Evolutionary conservation across 257 asterid genomes (phyloP), one percentile per base, ranked within the genome.

Genomic region (Marsdenia floribunda): DNA sequence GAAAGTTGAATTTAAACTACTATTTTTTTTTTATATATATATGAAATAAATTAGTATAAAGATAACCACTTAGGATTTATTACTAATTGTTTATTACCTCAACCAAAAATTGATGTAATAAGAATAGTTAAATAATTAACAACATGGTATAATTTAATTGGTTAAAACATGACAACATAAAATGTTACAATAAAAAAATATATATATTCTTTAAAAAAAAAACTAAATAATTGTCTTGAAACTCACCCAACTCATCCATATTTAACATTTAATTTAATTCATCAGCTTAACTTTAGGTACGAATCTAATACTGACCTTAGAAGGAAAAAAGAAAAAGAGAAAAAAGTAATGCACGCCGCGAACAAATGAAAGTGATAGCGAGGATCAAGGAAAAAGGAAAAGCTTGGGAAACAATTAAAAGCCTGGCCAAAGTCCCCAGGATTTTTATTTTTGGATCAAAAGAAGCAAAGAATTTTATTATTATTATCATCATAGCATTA

Each of bases 261-360:
- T 26, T 22, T 21, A n/a, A 47, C 49, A 44, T 7, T 11, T 53
- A 54, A 63, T 77, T 40, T 72, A 58, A 66, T 77, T 4, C 16
- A n/a, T 5, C 18, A 2, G 9, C 7, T 8, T 15, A 35, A 12
- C 38, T 37, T 15, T n/a, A 54, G 13, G 47, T 21, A 12, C 3
- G 66, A 54, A 21, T 54, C 35, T 11, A 71, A 29, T 22, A 42
- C 44, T 53, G 52, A 38, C 69, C 76, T 38, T 21, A 5, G 40
- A 49, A 49, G 9, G 9, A 49, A 49, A 13, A 49, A 49, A 49
- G 0, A 49, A 49, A 9, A 10, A 49, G 2, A 49, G 4, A 2
- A 19, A 60, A n/a, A 73, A 73, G 18, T 22, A 44, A 72, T 22
- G 67, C 74, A 26, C 4, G 78, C 54, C 24, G 68, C 26, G 44